These are phyloP conservation scores for Cornus kousa DNA, from an alignment of 148 eudicot species.

Conservation along the genomic window DNA sequence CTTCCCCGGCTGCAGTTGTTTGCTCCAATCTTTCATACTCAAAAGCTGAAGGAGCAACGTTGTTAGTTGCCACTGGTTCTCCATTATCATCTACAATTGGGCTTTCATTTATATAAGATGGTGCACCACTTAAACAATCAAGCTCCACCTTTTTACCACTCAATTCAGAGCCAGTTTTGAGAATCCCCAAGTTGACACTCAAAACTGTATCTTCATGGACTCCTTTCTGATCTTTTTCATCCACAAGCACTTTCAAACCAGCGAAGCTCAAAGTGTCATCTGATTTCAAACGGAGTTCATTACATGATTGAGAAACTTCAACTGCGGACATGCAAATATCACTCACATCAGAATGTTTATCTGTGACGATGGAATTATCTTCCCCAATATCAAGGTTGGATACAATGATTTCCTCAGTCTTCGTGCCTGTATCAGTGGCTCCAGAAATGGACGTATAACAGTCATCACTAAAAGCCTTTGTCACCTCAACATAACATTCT, in stretches of 20 bases:
- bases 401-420: background rate
- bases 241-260: slow-evolving; percentile 9
- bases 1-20: slow-evolving; percentile 14
- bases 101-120: background rate
- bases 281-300: background rate
- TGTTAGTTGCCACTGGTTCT: background rate
- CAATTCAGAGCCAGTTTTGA: background rate
- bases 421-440: background rate
- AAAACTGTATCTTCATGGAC: background rate
- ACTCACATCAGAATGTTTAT: slow-evolving; percentile 13
- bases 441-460: slow-evolving; percentile 4
- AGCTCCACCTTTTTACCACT: background rate
- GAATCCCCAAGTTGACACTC: background rate
- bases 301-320: background rate
- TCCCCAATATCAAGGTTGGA: slow-evolving; percentile 5
- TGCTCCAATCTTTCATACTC: background rate
- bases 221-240: slow-evolving; percentile 11
- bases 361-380: background rate
- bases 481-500: slow-evolving; percentile 25
- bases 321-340: background rate
- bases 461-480: too few relatives aligned
- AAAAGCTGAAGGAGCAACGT: slow-evolving; percentile 9
- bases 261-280: background rate
- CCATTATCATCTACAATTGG: background rate
- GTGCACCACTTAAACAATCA: background rate